Conservation (phyloP, 2,329 filamentous ascomycete species). For the Calonectria pseudoturangicola region DNA sequence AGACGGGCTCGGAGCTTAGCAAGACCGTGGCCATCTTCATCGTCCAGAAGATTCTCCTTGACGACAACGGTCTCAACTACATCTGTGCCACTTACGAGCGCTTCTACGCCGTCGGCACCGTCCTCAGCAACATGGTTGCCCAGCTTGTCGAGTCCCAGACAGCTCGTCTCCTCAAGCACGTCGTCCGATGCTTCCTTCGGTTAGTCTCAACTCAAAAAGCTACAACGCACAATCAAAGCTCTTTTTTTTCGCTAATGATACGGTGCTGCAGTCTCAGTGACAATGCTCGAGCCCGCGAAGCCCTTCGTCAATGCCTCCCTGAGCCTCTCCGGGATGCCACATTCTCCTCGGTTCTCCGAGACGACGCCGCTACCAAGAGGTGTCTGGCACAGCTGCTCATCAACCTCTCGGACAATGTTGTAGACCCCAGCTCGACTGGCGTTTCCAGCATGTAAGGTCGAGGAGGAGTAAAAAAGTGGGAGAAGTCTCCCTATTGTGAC, state of each 20-base stretch:
- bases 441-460: constrained; percentile 59
- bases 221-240: background rate
- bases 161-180: constrained; percentile 95
- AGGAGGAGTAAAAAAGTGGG: constrained; percentile 41
- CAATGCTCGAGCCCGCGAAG: constrained; percentile 95
- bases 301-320: constrained; percentile 94
- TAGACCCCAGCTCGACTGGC: constrained; percentile 64
- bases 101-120: constrained; percentile 98
- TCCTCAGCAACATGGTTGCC: constrained; percentile 98
- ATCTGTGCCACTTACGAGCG: constrained; percentile 99
- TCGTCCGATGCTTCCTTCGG: constrained; percentile 97
- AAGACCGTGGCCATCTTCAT: constrained; percentile 99
- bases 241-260: constrained; percentile 38
- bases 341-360: constrained; percentile 95
- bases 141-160: constrained; percentile 99
- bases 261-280: constrained; percentile 83
- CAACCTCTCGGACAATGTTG: constrained; percentile 94
- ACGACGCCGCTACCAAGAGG: constrained; percentile 97
- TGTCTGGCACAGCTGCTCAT: constrained; percentile 98
- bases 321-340: constrained; percentile 99
- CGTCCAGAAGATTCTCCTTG: constrained; percentile 97
- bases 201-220: constrained; percentile 66
- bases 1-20: constrained; percentile 97
- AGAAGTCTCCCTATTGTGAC: constrained; percentile 50
- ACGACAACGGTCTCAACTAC: constrained; percentile 97